These are phyloP conservation scores for Penicillium roqueforti DNA, from an alignment of 495 filamentous ascomycete species.

Conservation along the genomic window DNA sequence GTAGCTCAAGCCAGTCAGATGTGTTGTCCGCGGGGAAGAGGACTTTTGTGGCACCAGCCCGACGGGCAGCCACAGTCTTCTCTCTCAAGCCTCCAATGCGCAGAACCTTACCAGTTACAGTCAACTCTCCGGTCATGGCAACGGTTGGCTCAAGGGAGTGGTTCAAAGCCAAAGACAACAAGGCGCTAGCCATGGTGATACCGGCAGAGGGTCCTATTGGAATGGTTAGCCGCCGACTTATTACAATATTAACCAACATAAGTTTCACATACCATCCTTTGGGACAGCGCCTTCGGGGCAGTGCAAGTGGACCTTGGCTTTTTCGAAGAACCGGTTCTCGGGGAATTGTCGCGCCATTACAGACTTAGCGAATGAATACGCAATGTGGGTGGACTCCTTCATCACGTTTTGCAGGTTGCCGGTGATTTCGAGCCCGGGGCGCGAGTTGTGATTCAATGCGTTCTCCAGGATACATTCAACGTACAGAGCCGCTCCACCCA, in stretches of 20 bases:
- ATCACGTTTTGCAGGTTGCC: slow-evolving; percentile 95
- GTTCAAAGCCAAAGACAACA: slow-evolving; percentile 80
- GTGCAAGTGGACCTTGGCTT: slow-evolving; percentile 92
- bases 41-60: slow-evolving; percentile 90
- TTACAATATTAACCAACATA: neutral
- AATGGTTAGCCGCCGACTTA: slow-evolving; percentile 15
- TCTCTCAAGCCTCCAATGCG: slow-evolving; percentile 94
- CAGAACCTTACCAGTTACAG: slow-evolving; percentile 94
- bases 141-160: slow-evolving; percentile 75
- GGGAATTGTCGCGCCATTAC: slow-evolving; percentile 78
- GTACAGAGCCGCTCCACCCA: slow-evolving; percentile 95
- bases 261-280: slow-evolving; percentile 68
- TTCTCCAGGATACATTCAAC: slow-evolving; percentile 94
- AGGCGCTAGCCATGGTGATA: slow-evolving; percentile 92
- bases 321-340: slow-evolving; percentile 92
- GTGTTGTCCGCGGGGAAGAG: slow-evolving; percentile 94
- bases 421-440: slow-evolving; percentile 79
- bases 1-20: slow-evolving; percentile 96
- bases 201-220: slow-evolving; percentile 74
- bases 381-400: slow-evolving; percentile 93
- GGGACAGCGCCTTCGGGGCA: slow-evolving; percentile 95
- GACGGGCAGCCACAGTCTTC: slow-evolving; percentile 96
- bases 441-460: slow-evolving; percentile 63
- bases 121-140: slow-evolving; percentile 98
- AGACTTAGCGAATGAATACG: slow-evolving; percentile 93